Conservation (phyloP, 2,329 filamentous ascomycete species). For the Talaromyces islandicus region DNA sequence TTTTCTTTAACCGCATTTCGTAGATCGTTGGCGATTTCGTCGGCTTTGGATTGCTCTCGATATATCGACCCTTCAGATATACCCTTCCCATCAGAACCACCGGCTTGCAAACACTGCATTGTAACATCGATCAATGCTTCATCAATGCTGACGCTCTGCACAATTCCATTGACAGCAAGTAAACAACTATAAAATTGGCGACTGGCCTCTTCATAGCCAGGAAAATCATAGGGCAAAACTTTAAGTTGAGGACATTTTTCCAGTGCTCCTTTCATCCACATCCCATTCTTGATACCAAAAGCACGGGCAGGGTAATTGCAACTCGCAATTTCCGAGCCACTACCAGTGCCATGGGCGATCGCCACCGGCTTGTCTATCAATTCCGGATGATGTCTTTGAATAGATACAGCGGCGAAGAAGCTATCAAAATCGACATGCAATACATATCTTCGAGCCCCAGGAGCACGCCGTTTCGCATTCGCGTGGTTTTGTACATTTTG, state of each 20-base stretch:
- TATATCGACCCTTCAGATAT: slow-evolving; percentile 63
- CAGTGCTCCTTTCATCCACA: slow-evolving; percentile 95
- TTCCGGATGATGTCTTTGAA: slow-evolving; percentile 69
- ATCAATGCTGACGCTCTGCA: slow-evolving; percentile 96
- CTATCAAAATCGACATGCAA: slow-evolving; percentile 98
- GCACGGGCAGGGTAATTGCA: slow-evolving; percentile 90
- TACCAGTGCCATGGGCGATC: slow-evolving; percentile 79
- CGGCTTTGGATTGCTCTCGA: slow-evolving; percentile 72
- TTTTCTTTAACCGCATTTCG: slow-evolving; percentile 64
- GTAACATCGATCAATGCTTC: slow-evolving; percentile 88
- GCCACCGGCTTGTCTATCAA: slow-evolving; percentile 73
- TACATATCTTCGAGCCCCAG: slow-evolving; percentile 69
- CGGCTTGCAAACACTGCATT: slow-evolving; percentile 57
- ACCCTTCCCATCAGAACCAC: slow-evolving; percentile 60
- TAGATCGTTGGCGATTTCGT: slow-evolving; percentile 62
- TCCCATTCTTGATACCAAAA: slow-evolving; percentile 90
- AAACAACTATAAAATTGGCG: slow-evolving; percentile 81
- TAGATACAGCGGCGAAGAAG: slow-evolving; percentile 92
- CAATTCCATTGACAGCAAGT: slow-evolving; percentile 68
- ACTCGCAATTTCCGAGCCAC: slow-evolving; percentile 89
- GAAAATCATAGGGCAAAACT: slow-evolving; percentile 91
- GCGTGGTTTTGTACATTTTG: slow-evolving; percentile 54
- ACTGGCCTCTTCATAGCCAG: slow-evolving; percentile 89
- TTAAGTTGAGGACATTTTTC: slow-evolving; percentile 80
- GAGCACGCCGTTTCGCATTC: slow-evolving; percentile 47